These are phyloP conservation scores for Plantago lanceolata DNA, from an alignment of 305 asterid genomes.

Conservation along the genomic window DNA sequence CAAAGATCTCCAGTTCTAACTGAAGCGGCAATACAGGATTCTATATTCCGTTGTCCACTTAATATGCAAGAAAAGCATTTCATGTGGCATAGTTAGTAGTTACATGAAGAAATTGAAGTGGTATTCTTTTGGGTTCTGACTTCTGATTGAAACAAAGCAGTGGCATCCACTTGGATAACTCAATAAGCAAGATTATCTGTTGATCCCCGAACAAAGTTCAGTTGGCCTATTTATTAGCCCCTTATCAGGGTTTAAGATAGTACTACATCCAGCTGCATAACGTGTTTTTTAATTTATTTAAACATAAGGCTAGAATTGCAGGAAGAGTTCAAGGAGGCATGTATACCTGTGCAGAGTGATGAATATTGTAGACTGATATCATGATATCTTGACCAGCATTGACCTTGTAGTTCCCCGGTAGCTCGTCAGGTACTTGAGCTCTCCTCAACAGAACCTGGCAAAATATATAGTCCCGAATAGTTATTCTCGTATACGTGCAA, in stretches of 20 bases:
- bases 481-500: slow-evolving; percentile 20
- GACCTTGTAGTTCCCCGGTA: slow-evolving; percentile 90
- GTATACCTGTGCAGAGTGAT: slow-evolving; percentile 73
- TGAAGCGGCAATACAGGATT: background rate
- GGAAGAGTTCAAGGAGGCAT: background rate
- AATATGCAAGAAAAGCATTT: too few relatives aligned
- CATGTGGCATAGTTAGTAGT: background rate
- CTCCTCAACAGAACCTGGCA: slow-evolving; percentile 75
- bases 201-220: too few relatives aligned
- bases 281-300: background rate
- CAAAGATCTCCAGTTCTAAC: too few relatives aligned
- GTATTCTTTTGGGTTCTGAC: background rate
- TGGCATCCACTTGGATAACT: background rate
- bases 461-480: slow-evolving; percentile 13
- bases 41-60: too few relatives aligned
- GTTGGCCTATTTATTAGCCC: too few relatives aligned
- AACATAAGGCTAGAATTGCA: background rate
- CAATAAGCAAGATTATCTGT: background rate
- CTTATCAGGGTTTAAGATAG: background rate
- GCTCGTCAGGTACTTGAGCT: slow-evolving; percentile 68
- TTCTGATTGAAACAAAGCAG: background rate
- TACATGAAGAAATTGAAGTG: background rate
- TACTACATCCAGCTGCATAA: background rate
- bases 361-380: slow-evolving; percentile 95
- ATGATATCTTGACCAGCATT: slow-evolving; percentile 89